Conservation (phyloP, 2,329 filamentous ascomycete genomes). For the Furcasterigmium furcatum region DNA sequence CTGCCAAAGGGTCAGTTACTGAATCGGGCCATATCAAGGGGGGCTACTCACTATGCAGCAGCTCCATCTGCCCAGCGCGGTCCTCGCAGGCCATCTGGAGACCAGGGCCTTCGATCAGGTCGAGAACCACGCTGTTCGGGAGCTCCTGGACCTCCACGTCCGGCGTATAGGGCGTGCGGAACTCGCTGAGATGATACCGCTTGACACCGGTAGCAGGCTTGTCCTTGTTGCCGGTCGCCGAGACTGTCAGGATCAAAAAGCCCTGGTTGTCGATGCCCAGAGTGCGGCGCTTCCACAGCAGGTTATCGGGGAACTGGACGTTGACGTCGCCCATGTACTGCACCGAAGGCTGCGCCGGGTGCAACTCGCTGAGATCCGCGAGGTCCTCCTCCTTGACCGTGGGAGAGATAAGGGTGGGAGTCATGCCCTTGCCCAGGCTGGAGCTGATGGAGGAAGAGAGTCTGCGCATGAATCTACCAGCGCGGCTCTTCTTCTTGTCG, state of each 20-base stretch:
- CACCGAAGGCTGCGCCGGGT: conserved; percentile 31
- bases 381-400: conserved; percentile 48
- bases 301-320: conserved; percentile 92
- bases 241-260: conserved; percentile 74
- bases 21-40: neutral
- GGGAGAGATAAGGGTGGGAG: conserved; percentile 41
- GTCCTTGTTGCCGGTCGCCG: conserved; percentile 47
- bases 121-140: conserved; percentile 73
- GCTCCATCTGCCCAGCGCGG: conserved; percentile 51
- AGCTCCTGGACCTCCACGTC: conserved; percentile 92
- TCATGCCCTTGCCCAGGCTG: conserved; percentile 38
- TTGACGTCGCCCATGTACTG: conserved; percentile 86
- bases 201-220: conserved; percentile 56
- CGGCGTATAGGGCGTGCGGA: conserved; percentile 74
- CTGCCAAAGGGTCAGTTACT: conserved; percentile 21
- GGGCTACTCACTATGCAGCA: conserved; percentile 47
- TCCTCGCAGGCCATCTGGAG: conserved; percentile 64
- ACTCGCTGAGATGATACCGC: conserved; percentile 83
- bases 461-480: conserved; percentile 56
- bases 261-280: conserved; percentile 83
- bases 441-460: conserved; percentile 51
- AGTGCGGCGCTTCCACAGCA: conserved; percentile 93
- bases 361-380: conserved; percentile 15
- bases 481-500: conserved; percentile 48
- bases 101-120: conserved; percentile 58